phyloP scores from a whole-genome alignment of 2,329 filamentous ascomycete genomes.

The Nothophaeocryptopus gaeumannii region DNA sequence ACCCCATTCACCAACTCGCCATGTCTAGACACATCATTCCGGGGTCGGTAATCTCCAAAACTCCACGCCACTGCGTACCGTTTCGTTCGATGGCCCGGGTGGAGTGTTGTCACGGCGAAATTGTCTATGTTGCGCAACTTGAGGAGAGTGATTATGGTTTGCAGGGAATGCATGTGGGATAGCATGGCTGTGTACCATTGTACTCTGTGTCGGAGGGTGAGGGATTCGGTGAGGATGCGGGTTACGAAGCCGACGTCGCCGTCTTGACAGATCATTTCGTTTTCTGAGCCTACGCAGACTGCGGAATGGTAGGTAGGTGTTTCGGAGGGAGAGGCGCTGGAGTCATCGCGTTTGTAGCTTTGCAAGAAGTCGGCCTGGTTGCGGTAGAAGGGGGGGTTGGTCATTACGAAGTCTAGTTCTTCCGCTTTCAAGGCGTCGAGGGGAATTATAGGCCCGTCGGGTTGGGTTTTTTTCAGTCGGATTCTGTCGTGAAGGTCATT shows the following conservation, averaged over 20 bases:
- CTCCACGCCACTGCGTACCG: constrained; percentile 91
- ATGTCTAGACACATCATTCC: constrained; percentile 39
- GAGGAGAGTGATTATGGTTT: constrained; percentile 58
- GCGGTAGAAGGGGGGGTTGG: constrained; percentile 92
- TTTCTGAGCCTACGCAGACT: constrained; percentile 70
- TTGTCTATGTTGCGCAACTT: constrained; percentile 64
- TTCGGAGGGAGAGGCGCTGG: constrained; percentile 38
- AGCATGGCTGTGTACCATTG: constrained; percentile 92
- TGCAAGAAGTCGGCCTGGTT: constrained; percentile 65
- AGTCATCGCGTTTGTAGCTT: constrained; percentile 43
- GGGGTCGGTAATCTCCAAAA: constrained; percentile 65
- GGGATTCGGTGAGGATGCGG: constrained; percentile 68
- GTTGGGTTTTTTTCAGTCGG: constrained; percentile 59
- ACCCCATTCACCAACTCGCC: constrained; percentile 30
- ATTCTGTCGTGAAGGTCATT: constrained; percentile 68
- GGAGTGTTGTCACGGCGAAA: constrained; percentile 76
- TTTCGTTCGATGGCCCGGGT: constrained; percentile 73
- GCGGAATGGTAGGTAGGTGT: constrained; percentile 61
- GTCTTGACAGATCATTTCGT: constrained; percentile 76
- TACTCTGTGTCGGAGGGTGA: constrained; percentile 58
- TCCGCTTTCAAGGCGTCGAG: constrained; percentile 53
- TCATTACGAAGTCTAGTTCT: constrained; percentile 79
- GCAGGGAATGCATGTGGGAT: constrained; percentile 70
- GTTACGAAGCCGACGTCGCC: constrained; percentile 75
- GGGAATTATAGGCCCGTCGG: constrained; percentile 58